Evolutionary conservation across 2,329 filamentous ascomycete species (phyloP), one percentile per base, ranked within the genome.

Genomic region (Fusarium devonianum): DNA sequence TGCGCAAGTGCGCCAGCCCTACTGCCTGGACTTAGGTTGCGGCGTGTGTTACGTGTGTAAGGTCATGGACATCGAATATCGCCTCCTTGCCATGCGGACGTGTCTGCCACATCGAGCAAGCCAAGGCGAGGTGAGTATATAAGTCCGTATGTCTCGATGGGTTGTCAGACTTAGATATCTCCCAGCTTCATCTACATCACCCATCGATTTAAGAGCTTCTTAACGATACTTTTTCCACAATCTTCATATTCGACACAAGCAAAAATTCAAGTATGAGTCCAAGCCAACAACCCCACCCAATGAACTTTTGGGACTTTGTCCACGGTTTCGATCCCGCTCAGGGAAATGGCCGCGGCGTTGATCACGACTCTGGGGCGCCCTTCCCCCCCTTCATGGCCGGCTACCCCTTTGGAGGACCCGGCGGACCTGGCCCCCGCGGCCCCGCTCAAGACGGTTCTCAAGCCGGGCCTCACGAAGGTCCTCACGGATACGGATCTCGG

Each of bases 291-390:
- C 51, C 54, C 10, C 58, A 57, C 28, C 54, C 62, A 5, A 54
- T 56, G 45, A 56, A 60, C 50, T 66, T 68, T 34, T 69, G 67
- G 68, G 67, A 75, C 44, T 75, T 73, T 45, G 36, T 74, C 56
- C 68, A 69, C 50, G 64, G 66, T 16, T 54, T 72, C 22, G 67
- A 71, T 49, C 67, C 69, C 16, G 64, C 60, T 30, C 60, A 63
- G 28, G 45, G 47, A 30, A 58, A 67, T 25, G 72, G 74, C 30
- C 65, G 65, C 13, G 73, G 74, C 35, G 69, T 75, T 44, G 75
- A 76, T 48, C 72, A 74, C 53, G 60, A 66, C 26, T 64, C 59
- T 39, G 62, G 59, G 23, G 46, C 63, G 21, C 58, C 56, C 45
- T 54, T 61, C 33, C 51, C 56, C 33, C 50, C 40, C 41, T 67